Base-by-base conservation (phyloP, 164 flowering plant species). In the Tetracentron sinense region DNA sequence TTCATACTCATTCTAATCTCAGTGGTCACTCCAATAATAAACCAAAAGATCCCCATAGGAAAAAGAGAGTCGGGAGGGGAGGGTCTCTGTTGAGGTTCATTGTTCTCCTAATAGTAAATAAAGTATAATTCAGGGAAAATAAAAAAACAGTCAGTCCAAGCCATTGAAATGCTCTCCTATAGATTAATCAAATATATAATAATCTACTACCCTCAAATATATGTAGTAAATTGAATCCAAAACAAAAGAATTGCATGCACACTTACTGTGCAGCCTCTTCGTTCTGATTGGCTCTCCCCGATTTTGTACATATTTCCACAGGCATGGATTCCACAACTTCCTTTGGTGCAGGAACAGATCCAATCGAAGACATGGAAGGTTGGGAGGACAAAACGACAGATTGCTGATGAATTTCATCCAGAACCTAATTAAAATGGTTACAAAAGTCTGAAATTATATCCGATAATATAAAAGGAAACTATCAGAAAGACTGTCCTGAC, bases 351-450 rank as follows among this genome's bases (percentile, higher is more conserved):
- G 98, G 96, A 72, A 88, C 79, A 55, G 98, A 88, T 72, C 98
- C 98, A 77, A 86, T 74, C 6, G 93, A 77, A 58, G 98, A 92
- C 17, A 85, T 78, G 63, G 98, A 86, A 63, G 95, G 85, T 54
- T 81, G 95, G 27, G 98, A 82, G 17, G 92, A 89, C 67, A 88
- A 82, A 51, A 84, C 89, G 53, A 88, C 96, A 63, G 98, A 90
- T 79, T 92, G 98, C 91, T 92, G 98, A 82, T 92, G 98, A 82
- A 92, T 92, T 85, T 92, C 98, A 87, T 92, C 98, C 78, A 92
- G 82, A 82, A 92, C 98, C 98, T 92, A 74, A 75, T 72, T 69
- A 69, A 63, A 53, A 74, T 31, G 74, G 22, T n/a, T 38, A 38
- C 16, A 64, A n/a, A 59, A 57, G 35, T 49, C 71, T 77, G 61